Evolutionary conservation across 1,139 yeast species (phyloP), one percentile per base, ranked within the genome.

Genomic region (Nadsonia starkeyi-henricii): DNA sequence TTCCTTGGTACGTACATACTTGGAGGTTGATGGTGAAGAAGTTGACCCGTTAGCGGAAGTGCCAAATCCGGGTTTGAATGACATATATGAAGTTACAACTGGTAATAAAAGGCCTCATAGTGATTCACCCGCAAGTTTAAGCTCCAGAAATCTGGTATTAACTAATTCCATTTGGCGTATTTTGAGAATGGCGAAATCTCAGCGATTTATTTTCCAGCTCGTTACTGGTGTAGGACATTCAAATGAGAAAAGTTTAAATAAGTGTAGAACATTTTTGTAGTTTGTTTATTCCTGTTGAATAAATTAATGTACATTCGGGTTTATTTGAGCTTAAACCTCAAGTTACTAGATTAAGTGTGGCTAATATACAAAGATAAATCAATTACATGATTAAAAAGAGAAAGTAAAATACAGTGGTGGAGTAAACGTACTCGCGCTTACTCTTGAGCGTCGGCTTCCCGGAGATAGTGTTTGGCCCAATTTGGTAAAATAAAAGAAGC

Each of bases 401-500:
- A 9, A 9, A 23, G 9, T 23, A 23, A 23, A 23, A 23, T 23
- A 23, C 28, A 23, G 28, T 23, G 9, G 28, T 23, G 9, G n/a
- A n/a, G n/a, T n/a, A 23, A 23, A 23, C 28, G 28, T 23, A 9
- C 5, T 23, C 9, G 28, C 9, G 28, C 28, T 9, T 23, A 23
- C 5, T 23, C 9, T 23, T 23, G 28, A 23, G 5, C 9, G 9
- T 23, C 28, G 8, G 28, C 9, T 23, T 23, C 28, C 28, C 28
- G 28, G 9, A 41, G 21, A 20, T 36, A 44, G 28, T 45, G 42
- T 39, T 50, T 53, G 41, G 93, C 96, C 79, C 89, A 86, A 57
- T 78, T 85, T 58, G 96, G 96, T 63, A 88, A 74, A 50, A 85
- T 85, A 60, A 85, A 88, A 18, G 95, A 75, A 46, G 96, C 93